Evolutionary conservation across 2,329 filamentous ascomycete genomes (phyloP).

Genomic region (Colletotrichum tanaceti): DNA sequence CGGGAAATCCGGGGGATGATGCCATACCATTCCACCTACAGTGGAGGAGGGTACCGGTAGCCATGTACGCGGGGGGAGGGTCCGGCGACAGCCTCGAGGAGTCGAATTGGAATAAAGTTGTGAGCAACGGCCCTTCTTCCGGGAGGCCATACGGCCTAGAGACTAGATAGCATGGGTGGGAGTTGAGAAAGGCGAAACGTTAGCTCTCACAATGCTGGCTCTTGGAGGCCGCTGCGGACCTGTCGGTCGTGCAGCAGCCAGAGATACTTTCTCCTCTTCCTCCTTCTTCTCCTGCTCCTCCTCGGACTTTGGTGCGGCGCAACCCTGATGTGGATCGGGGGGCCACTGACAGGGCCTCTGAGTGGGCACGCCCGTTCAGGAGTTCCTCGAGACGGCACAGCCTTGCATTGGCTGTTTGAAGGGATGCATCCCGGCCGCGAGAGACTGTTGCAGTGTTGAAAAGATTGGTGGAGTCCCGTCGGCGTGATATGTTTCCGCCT

Average conservation of each 20-base stretch:
- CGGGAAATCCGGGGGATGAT: conserved; percentile 38
- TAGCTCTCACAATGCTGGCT: conserved; percentile 1
- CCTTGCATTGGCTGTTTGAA: conserved; percentile 37
- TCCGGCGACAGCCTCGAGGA: background rate
- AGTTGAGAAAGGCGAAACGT: conserved; percentile 30
- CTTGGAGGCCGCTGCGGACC: conserved; percentile 27
- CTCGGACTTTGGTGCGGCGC: conserved; percentile 33
- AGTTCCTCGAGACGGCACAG: conserved; percentile 26
- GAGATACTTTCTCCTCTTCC: background rate
- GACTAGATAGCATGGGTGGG: conserved; percentile 1
- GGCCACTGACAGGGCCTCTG: conserved; percentile 7
- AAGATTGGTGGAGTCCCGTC: background rate
- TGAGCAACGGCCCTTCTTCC: conserved; percentile 11
- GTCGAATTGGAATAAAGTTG: conserved; percentile 13
- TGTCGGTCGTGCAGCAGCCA: conserved; percentile 15
- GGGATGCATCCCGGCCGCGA: conserved; percentile 24
- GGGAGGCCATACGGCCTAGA: background rate
- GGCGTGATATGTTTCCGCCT: background rate
- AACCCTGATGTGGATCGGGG: conserved; percentile 5
- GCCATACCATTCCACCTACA: conserved; percentile 31
- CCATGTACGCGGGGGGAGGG: conserved; percentile 17
- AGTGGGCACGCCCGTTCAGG: conserved; percentile 19
- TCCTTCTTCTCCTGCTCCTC: too few relatives aligned
- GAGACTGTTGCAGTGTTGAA: conserved; percentile 8
- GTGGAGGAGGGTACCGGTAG: conserved; percentile 21